phyloP scores from a whole-genome alignment of 192 early-diverging fungal species.

The Bifiguratus adelaidae region DNA sequence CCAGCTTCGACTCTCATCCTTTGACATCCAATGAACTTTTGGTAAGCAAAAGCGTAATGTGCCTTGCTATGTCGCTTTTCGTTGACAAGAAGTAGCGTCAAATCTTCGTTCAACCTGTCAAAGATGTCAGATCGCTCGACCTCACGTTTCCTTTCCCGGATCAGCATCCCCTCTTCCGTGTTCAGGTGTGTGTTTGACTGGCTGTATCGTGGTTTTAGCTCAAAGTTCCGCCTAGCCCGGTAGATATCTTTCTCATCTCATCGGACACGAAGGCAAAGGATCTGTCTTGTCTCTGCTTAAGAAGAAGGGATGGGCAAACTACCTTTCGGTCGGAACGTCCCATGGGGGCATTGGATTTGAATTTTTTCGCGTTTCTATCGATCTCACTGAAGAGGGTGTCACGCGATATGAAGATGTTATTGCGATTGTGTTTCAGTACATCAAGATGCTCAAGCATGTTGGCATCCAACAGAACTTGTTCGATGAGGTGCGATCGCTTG shows the following conservation, averaged over 20 bases:
- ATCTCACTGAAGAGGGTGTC: slow-evolving; percentile 76
- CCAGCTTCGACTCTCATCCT: slow-evolving; percentile 63
- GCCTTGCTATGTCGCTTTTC: too few relatives aligned
- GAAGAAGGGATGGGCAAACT: slow-evolving; percentile 83
- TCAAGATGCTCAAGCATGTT: slow-evolving; percentile 63
- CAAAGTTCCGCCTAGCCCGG: slow-evolving; percentile 38
- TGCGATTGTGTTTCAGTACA: slow-evolving; percentile 76
- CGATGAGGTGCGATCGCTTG: slow-evolving; percentile 57
- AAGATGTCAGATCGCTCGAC: slow-evolving; percentile 68
- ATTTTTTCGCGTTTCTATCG: slow-evolving; percentile 75
- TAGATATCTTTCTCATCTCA: slow-evolving; percentile 74
- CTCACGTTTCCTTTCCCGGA: slow-evolving; percentile 86
- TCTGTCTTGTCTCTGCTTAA: slow-evolving; percentile 81
- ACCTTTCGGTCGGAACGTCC: slow-evolving; percentile 51
- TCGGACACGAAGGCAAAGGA: slow-evolving; percentile 87
- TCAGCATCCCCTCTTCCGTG: slow-evolving; percentile 36
- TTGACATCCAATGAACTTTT: slow-evolving; percentile 59
- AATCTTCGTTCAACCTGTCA: slow-evolving; percentile 66
- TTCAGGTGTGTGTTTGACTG: slow-evolving; percentile 20
- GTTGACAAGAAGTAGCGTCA: slow-evolving; percentile 57
- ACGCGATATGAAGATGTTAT: slow-evolving; percentile 73
- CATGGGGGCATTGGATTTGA: slow-evolving; percentile 61
- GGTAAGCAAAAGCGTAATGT: too few relatives aligned
- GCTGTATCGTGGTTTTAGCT: not conserved
- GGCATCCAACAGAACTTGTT: slow-evolving; percentile 74